These are phyloP conservation scores for Russula sp. DNA, from an alignment of 768 basidiomycete genomes.

Conservation along the genomic window DNA sequence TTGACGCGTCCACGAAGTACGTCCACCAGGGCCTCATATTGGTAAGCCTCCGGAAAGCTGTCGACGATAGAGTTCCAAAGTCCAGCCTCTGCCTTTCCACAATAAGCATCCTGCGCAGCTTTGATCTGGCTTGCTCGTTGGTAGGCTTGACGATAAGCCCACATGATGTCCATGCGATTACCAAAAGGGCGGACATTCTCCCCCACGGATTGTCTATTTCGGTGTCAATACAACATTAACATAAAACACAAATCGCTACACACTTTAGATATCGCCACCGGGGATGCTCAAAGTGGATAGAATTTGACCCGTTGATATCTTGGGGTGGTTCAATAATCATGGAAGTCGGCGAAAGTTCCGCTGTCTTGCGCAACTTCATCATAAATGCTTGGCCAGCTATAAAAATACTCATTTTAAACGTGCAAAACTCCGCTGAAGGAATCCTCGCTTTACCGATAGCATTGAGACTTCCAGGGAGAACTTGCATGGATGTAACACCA, in stretches of 20 bases:
- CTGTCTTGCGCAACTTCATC: slow-evolving; percentile 77
- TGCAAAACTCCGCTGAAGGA: neutral
- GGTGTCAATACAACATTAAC: slow-evolving; percentile 3
- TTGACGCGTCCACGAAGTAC: slow-evolving; percentile 86
- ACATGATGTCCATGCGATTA: slow-evolving; percentile 73
- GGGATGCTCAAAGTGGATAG: slow-evolving; percentile 42
- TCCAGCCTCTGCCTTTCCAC: slow-evolving; percentile 54
- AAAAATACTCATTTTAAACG: slow-evolving; percentile 21
- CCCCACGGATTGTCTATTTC: slow-evolving; percentile 37
- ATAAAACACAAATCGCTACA: slow-evolving; percentile 26
- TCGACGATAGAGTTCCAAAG: slow-evolving; percentile 40
- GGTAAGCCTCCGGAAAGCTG: slow-evolving; percentile 62
- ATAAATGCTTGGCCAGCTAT: slow-evolving; percentile 85
- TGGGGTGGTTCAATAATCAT: slow-evolving; percentile 86
- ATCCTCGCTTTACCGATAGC: slow-evolving; percentile 55
- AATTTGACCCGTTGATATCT: slow-evolving; percentile 48
- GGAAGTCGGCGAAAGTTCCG: slow-evolving; percentile 69
- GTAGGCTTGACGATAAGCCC: slow-evolving; percentile 79
- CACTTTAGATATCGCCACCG: slow-evolving; percentile 85
- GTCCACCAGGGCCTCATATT: slow-evolving; percentile 79
- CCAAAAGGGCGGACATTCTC: slow-evolving; percentile 22
- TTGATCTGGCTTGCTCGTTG: slow-evolving; percentile 67
- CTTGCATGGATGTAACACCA: slow-evolving; percentile 81
- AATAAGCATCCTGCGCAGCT: slow-evolving; percentile 68
- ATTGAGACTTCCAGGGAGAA: slow-evolving; percentile 75